Conservation (phyloP, 306 rosid species). For the Pyrus bretschneideri region DNA sequence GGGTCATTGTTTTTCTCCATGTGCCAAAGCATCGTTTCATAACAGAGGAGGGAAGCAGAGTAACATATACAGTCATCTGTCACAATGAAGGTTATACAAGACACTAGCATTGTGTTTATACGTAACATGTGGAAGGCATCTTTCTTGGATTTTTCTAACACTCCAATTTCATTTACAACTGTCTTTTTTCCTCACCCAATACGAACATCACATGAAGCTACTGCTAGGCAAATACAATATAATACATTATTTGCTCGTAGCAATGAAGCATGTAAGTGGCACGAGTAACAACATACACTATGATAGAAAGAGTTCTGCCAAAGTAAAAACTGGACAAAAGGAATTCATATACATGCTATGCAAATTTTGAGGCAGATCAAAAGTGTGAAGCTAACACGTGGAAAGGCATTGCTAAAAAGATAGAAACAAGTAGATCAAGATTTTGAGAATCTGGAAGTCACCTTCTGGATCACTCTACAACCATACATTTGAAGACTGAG, state of each 20-base stretch:
- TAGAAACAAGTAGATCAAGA: conserved; percentile 1
- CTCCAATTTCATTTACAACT: neutral
- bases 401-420: neutral
- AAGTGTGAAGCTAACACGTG: neutral
- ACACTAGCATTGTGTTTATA: neutral
- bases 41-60: neutral
- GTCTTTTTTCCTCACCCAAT: neutral
- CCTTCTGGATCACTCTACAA: conserved; percentile 99
- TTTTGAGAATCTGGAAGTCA: conserved; percentile 23
- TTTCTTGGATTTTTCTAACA: neutral
- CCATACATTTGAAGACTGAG: conserved; percentile 99
- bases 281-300: neutral
- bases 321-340: neutral
- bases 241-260: neutral
- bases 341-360: neutral
- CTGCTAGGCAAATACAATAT: neutral
- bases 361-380: neutral
- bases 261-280: neutral
- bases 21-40: neutral
- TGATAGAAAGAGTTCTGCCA: neutral
- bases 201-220: neutral
- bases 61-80: neutral
- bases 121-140: neutral
- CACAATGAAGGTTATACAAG: conserved; percentile 1
- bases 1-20: neutral